Conservation (phyloP, 805 yeast species). For the Myxozyma geophila region DNA sequence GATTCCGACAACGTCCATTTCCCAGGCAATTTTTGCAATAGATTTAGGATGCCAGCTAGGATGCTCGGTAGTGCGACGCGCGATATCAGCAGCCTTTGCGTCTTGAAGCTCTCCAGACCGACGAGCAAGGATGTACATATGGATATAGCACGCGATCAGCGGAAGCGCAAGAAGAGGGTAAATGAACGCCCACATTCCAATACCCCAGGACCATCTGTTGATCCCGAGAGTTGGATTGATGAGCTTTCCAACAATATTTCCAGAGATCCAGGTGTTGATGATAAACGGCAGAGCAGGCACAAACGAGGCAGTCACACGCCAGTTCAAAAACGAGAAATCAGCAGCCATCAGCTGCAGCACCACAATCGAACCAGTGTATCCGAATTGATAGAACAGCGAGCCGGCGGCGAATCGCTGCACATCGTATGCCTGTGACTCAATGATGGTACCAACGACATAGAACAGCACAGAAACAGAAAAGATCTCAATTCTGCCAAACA, state of each 20-base stretch:
- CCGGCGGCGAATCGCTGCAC: conserved; percentile 68
- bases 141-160: conserved; percentile 55
- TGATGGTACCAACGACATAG: conserved; percentile 65
- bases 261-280: conserved; percentile 79
- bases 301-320: conserved; percentile 70
- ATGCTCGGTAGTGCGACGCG: conserved; percentile 44
- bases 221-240: conserved; percentile 19
- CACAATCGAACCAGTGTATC: conserved; percentile 68
- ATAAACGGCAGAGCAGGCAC: conserved; percentile 73
- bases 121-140: conserved; percentile 61
- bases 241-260: conserved; percentile 51
- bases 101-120: conserved; percentile 57
- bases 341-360: conserved; percentile 62
- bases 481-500: conserved; percentile 66
- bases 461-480: conserved; percentile 56
- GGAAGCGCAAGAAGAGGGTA: conserved; percentile 72
- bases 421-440: conserved; percentile 63
- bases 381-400: conserved; percentile 57
- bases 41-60: conserved; percentile 20
- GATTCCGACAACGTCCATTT: conserved; percentile 67
- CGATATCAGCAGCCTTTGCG: conserved; percentile 9
- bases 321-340: conserved; percentile 68
- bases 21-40: conserved; percentile 54
- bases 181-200: conserved; percentile 80
- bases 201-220: conserved; percentile 68